A percentile compares a stretch with the other conserved stretches of the same genome.
Evolutionary conservation across 2,329 filamentous ascomycete species (phyloP).

Genomic region (Claviceps arundinis): DNA sequence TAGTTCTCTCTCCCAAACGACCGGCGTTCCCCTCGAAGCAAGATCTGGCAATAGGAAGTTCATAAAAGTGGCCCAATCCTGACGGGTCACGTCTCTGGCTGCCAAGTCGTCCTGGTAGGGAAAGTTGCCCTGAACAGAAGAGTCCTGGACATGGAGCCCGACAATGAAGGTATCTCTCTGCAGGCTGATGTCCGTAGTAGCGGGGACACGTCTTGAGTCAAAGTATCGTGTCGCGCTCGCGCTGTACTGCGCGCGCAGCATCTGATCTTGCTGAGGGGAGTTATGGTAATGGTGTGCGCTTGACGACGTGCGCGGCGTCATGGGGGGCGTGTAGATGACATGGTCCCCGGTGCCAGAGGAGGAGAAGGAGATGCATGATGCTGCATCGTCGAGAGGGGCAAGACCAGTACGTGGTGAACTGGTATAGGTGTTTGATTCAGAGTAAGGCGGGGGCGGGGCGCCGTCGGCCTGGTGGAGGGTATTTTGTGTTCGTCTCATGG

Average conservation of each 20-base stretch:
- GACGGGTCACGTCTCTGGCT: conserved; percentile 30
- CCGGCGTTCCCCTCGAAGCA: conserved; percentile 28
- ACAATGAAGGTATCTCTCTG: conserved; percentile 18
- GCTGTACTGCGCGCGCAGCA: conserved; percentile 1
- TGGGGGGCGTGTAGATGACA: conserved; percentile 36
- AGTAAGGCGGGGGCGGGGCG: conserved; percentile 32
- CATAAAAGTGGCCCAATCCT: conserved; percentile 47
- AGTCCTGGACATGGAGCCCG: conserved; percentile 19
- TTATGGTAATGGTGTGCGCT: neutral
- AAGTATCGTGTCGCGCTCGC: conserved; percentile 27
- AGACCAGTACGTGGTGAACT: conserved; percentile 14
- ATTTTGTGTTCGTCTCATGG: conserved; percentile 9
- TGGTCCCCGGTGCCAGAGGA: conserved; percentile 21
- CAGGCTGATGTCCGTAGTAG: conserved; percentile 6
- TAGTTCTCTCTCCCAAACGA: conserved; percentile 35
- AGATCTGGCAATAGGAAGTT: conserved; percentile 42
- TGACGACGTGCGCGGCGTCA: conserved; percentile 27
- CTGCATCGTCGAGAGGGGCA: conserved; percentile 19
- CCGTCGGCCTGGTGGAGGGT: conserved; percentile 9
- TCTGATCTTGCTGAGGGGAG: neutral
- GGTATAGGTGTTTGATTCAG: conserved; percentile 43
- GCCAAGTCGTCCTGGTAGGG: conserved; percentile 27
- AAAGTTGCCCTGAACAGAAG: conserved; percentile 28
- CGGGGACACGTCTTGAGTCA: conserved; percentile 25
- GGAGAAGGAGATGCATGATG: conserved; percentile 25